Evolutionary conservation across 768 basidiomycete species (phyloP), one percentile per base, ranked within the genome.

Genomic region (Phaeolepiota aurea): DNA sequence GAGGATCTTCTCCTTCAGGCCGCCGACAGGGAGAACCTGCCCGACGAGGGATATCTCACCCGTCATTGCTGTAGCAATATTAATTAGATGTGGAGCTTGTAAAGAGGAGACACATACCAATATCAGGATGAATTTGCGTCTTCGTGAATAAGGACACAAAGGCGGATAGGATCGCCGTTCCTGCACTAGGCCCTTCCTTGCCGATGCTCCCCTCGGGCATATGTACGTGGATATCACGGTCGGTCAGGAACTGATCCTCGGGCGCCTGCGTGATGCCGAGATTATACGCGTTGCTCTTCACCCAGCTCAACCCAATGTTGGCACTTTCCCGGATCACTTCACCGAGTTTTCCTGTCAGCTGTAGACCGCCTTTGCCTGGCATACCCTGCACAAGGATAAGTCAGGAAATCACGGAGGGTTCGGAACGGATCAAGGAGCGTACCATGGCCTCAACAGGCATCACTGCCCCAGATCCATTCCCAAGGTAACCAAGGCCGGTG

Each of bases 361-460:
- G 91, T 2, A 99, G 69, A 12, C 72, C 74, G 10, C 94, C 94
- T 57, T 94, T 94, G 2, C 96, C 96, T 18, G 94, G 93, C 91
- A 96, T 98, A 38, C 81, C 81, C 90, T 92, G 57, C n/a, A 38
- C 12, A 38, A 40, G 14, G 19, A 39, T 40, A 35, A n/a, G n/a
- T n/a, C n/a, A n/a, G n/a, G n/a, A n/a, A n/a, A n/a, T n/a, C n/a
- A n/a, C 44, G 40, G 35, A 25, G 43, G 22, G 22, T 42, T 30
- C 22, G 39, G 20, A 11, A 33, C 14, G 13, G 47, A 20, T 22
- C 11, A 30, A 36, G 22, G 4, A 13, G 71, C 80, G 52, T 45
- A 92, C 92, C 52, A 85, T 85, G 28, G 87, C 90, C 64, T 99
- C 96, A 20, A 99, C 80, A 14, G 93, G 93, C 91, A 98, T 94